Evolutionary conservation across 23 red algal species (phyloP).

Genomic region (Gracilaria domingensis): DNA sequence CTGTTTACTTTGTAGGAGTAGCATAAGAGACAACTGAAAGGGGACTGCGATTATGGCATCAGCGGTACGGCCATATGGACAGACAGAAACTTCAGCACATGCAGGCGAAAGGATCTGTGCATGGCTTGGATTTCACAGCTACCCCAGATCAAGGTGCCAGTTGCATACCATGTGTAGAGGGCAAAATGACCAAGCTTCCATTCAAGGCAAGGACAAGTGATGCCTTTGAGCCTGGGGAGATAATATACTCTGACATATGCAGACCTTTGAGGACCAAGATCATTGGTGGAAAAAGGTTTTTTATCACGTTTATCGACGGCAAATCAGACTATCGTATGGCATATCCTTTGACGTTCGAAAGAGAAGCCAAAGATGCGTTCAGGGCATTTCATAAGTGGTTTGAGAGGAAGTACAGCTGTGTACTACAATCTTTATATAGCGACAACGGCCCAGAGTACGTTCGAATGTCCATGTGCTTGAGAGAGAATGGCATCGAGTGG

Average conservation of each 20-base stretch:
- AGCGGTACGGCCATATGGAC: not conserved
- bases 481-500: no score
- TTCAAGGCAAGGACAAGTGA: not conserved
- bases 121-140: not conserved
- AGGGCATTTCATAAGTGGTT: no score
- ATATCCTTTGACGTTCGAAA: no score
- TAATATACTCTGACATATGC: conserved; percentile 38
- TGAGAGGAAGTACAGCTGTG: no score
- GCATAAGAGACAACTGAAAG: not conserved
- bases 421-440: no score
- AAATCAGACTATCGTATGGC: no score
- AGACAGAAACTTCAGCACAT: not conserved
- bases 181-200: not conserved
- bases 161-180: not conserved
- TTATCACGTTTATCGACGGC: no score
- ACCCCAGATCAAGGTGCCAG: not conserved
- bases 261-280: conserved; percentile 1
- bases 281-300: not conserved
- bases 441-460: no score
- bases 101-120: not conserved
- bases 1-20: not conserved
- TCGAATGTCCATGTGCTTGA: no score
- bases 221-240: conserved; percentile 1
- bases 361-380: no score
- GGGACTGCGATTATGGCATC: not conserved